Conservation (phyloP, 345 rosid species). For the Linum lewisii region DNA sequence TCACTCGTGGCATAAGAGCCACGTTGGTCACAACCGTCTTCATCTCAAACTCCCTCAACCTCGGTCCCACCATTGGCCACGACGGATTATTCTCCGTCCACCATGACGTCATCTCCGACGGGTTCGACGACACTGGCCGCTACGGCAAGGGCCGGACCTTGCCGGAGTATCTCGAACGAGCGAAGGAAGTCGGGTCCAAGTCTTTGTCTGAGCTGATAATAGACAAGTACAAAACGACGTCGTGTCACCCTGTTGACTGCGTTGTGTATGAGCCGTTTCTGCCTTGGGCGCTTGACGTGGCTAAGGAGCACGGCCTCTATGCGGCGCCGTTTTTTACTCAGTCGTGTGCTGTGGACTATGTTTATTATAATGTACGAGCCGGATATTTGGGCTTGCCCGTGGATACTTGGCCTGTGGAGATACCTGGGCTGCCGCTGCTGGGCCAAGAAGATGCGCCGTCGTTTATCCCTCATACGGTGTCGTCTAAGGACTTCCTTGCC, state of each 20-base stretch:
- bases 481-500: conserved; percentile 5
- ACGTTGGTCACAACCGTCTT: conserved; percentile 63
- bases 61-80: conserved; percentile 19
- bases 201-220: conserved; percentile 42
- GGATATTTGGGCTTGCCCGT: neutral
- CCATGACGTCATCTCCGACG: conserved; percentile 63
- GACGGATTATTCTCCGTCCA: too few species aligned
- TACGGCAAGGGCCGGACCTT: conserved; percentile 23
- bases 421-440: conserved; percentile 16
- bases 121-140: conserved; percentile 47
- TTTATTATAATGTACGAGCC: neutral
- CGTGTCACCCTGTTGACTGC: conserved; percentile 28
- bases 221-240: conserved; percentile 24
- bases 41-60: conserved; percentile 33
- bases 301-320: conserved; percentile 36
- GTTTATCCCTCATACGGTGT: conserved; percentile 6
- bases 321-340: conserved; percentile 69
- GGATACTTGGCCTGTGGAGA: neutral
- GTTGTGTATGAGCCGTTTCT: conserved; percentile 65
- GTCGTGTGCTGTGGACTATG: neutral
- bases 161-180: conserved; percentile 29
- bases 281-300: conserved; percentile 71
- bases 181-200: conserved; percentile 36
- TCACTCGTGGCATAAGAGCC: conserved; percentile 51
- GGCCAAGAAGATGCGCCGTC: conserved; percentile 15